A percentile compares a stretch with the other conserved stretches of the same genome.
Conservation (phyloP, 2,329 filamentous ascomycete genomes). For the Alternaria angustiovoidea region DNA sequence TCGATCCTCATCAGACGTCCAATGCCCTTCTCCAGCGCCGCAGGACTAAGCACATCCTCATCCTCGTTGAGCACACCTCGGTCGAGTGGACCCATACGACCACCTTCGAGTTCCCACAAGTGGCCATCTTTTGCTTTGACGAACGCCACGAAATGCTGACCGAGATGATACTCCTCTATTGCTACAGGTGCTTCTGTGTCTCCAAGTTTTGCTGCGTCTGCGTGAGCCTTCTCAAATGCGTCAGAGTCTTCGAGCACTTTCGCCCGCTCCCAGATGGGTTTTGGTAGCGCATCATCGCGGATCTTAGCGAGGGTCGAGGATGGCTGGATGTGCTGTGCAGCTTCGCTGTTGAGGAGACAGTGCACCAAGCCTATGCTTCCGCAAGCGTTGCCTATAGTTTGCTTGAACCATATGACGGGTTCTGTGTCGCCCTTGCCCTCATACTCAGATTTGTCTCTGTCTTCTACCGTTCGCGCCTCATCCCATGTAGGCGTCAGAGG, state of each 20-base stretch:
- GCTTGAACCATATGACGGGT: conserved; percentile 66
- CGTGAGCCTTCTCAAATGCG: conserved; percentile 55
- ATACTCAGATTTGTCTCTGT: conserved; percentile 55
- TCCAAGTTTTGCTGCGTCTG: conserved; percentile 52
- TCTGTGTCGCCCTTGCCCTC: conserved; percentile 57
- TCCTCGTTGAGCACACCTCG: conserved; percentile 50
- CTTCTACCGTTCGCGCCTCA: conserved; percentile 53
- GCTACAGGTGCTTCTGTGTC: conserved; percentile 49
- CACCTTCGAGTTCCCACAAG: conserved; percentile 58
- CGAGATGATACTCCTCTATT: conserved; percentile 37
- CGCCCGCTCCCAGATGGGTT: conserved; percentile 58
- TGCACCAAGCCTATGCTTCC: conserved; percentile 67
- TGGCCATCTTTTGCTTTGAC: conserved; percentile 57
- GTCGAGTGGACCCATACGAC: conserved; percentile 56
- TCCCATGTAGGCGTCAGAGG: conserved; percentile 53
- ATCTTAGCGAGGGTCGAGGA: conserved; percentile 58
- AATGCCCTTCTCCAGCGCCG: conserved; percentile 53
- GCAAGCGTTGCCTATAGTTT: conserved; percentile 67
- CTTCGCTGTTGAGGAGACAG: conserved; percentile 60
- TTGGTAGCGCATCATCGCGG: conserved; percentile 54
- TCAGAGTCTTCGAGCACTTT: conserved; percentile 60
- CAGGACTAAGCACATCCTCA: conserved; percentile 56
- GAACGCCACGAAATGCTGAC: conserved; percentile 58
- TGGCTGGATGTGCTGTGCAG: conserved; percentile 52
- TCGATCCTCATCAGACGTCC: conserved; percentile 50